Evolutionary conservation across 805 yeast species (phyloP), one percentile per base, ranked within the genome.

Genomic region (Zygosaccharomyces pseudorouxii): DNA sequence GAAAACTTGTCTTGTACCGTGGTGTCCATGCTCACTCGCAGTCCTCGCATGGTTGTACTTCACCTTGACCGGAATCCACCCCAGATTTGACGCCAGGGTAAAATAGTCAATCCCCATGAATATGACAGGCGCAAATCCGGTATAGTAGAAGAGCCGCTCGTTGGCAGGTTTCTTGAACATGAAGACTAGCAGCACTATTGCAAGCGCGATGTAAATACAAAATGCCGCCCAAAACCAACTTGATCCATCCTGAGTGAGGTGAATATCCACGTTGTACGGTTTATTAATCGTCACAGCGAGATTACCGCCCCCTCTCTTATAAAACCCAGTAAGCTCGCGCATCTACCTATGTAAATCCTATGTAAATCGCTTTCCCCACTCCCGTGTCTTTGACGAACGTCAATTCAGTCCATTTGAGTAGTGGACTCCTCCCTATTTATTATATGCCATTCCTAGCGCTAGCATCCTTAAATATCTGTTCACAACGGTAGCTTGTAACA

Each of bases 191-290:
- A 56, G 52, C n/a, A 58, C 43, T 12, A 71, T 45, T 8, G 75
- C 57, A 22, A 73, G 61, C 1, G 72, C 46, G 22, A 69, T 64
- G 57, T 77, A 76, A 16, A 79, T 52, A 35, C 75, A 62, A 61
- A 81, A 81, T 16, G 71, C 83, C 3, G 87, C 73, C 84, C 85
- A 82, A 55, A 78, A 73, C 86, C 86, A 82, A 64, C 78, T 80
- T 6, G 86, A 80, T 64, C 87, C 87, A 61, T 80, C 79, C 8
- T 58, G 48, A 9, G 84, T 81, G 30, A 82, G 50, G 49, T 76
- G 77, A 62, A 82, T 76, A 54, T 79, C 84, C 33, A 73, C 68
- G 35, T 63, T 65, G 5, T 68, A 54, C 50, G 75, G 68, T 10
- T 77, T 75, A 57, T 80, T 80, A 46, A 75, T 55, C 4, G 55